These are phyloP conservation scores for Wickerhamiella infanticola DNA, from an alignment of 1,139 yeast genomes.

Conservation along the genomic window DNA sequence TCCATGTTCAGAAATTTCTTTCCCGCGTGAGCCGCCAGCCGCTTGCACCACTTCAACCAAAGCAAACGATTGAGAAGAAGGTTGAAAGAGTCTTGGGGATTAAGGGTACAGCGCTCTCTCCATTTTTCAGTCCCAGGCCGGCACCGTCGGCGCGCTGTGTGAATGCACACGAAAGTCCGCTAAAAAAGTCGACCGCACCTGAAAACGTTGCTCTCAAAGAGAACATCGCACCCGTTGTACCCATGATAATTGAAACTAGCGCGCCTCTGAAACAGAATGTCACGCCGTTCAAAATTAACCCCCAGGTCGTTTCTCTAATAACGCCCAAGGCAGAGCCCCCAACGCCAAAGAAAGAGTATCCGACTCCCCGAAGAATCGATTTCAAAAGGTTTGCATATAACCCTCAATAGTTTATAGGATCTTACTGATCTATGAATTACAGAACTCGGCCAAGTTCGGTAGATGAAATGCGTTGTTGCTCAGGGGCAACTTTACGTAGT, in stretches of 20 bases:
- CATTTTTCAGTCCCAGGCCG: not conserved
- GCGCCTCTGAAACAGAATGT: too few species aligned
- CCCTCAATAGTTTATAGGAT: conserved; percentile 10
- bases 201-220: too few species aligned
- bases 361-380: not conserved
- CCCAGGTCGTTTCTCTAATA: too few species aligned
- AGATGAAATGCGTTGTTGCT: conserved; percentile 31
- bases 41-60: not conserved
- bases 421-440: conserved; percentile 13
- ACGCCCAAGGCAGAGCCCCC: not conserved
- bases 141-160: too few species aligned
- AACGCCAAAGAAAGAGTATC: not conserved
- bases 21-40: not conserved
- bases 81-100: not conserved
- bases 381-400: conserved; percentile 19
- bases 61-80: not conserved
- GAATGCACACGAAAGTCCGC: too few species aligned
- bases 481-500: conserved; percentile 34
- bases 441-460: conserved; percentile 38
- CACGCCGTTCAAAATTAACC: too few species aligned
- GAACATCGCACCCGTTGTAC: too few species aligned
- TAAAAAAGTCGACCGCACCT: too few species aligned
- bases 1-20: not conserved
- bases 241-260: too few species aligned
- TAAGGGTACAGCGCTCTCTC: not conserved